Evolutionary conservation across 805 yeast genomes (phyloP).

Genomic region (Tanozyma kutaoensis): DNA sequence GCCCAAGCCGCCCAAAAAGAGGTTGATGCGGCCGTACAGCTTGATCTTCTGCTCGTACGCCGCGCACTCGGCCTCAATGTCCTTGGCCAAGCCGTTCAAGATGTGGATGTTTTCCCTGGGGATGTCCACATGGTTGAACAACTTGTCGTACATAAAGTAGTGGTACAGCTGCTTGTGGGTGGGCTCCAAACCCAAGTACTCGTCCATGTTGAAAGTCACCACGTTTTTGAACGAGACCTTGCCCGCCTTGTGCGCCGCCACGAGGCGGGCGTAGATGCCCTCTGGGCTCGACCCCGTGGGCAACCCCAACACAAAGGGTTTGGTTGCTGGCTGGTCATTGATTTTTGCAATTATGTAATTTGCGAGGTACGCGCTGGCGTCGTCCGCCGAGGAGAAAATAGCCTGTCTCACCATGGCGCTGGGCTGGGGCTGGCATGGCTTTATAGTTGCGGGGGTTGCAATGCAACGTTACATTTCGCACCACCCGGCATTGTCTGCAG

Average conservation of each 20-base stretch:
- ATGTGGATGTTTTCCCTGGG: conserved; percentile 38
- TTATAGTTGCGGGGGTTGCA: not conserved
- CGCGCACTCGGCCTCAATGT: conserved; percentile 32
- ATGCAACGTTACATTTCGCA: conserved; percentile 6
- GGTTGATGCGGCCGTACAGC: conserved; percentile 33
- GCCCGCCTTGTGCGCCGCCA: conserved; percentile 28
- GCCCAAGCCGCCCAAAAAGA: conserved; percentile 48
- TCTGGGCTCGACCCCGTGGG: conserved; percentile 56
- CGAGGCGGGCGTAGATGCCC: conserved; percentile 33
- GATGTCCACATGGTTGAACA: conserved; percentile 43
- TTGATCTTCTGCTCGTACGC: conserved; percentile 35
- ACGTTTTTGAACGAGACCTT: conserved; percentile 35
- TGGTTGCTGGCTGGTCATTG: conserved; percentile 31
- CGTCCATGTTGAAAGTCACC: conserved; percentile 52
- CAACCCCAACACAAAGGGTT: conserved; percentile 42
- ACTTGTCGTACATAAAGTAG: conserved; percentile 42
- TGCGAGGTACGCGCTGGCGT: conserved; percentile 33
- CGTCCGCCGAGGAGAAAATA: conserved; percentile 20
- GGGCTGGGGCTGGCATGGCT: not conserved
- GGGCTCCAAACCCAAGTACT: conserved; percentile 37
- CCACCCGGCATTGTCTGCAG: too few relatives aligned
- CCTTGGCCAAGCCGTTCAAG: conserved; percentile 36
- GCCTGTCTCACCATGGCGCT: conserved; percentile 15
- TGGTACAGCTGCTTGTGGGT: conserved; percentile 38
- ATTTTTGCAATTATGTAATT: conserved; percentile 30